These are phyloP conservation scores for Phytophthora pluvialis DNA, from an alignment of 352 stramenopile species.

Conservation along the genomic window DNA sequence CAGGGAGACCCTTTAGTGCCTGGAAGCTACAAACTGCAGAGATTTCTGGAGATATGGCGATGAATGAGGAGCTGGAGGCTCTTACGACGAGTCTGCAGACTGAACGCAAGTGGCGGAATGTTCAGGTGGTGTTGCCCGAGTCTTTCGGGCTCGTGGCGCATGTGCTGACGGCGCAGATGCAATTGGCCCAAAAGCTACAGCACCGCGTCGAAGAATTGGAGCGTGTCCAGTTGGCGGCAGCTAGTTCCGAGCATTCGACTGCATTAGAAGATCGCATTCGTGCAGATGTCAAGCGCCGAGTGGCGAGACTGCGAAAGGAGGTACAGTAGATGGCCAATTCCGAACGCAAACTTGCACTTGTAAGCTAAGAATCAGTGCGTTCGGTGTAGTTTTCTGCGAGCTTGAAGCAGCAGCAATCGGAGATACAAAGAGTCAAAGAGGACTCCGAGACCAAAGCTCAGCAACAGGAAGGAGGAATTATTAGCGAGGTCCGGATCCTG, in stretches of 20 bases:
- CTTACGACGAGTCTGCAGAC: slow-evolving; percentile 38
- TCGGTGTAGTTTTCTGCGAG: slow-evolving; percentile 16
- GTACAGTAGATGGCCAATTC: background rate
- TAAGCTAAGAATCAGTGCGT: background rate
- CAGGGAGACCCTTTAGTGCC: too few relatives aligned
- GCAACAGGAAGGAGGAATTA: background rate
- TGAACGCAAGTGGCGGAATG: slow-evolving; percentile 70
- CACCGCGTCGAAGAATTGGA: slow-evolving; percentile 29
- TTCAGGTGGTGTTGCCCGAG: slow-evolving; percentile 55
- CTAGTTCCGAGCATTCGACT: slow-evolving; percentile 1
- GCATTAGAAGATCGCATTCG: slow-evolving; percentile 23
- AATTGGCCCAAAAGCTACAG: slow-evolving; percentile 32
- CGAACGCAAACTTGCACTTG: background rate
- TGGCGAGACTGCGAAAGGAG: slow-evolving; percentile 26
- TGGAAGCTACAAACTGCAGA: background rate
- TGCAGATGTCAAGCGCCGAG: slow-evolving; percentile 13
- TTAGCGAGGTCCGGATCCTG: slow-evolving; percentile 10
- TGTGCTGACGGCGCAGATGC: slow-evolving; percentile 48
- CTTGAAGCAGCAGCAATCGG: slow-evolving; percentile 22
- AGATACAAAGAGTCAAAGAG: slow-evolving; percentile 1
- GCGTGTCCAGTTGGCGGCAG: background rate
- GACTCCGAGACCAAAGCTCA: slow-evolving; percentile 2
- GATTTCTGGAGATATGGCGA: background rate
- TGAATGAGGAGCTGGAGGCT: slow-evolving; percentile 1
- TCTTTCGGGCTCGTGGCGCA: slow-evolving; percentile 47